Evolutionary conservation across 1,284 basidiomycete genomes (phyloP).

Genomic region (Fomes fomentarius): DNA sequence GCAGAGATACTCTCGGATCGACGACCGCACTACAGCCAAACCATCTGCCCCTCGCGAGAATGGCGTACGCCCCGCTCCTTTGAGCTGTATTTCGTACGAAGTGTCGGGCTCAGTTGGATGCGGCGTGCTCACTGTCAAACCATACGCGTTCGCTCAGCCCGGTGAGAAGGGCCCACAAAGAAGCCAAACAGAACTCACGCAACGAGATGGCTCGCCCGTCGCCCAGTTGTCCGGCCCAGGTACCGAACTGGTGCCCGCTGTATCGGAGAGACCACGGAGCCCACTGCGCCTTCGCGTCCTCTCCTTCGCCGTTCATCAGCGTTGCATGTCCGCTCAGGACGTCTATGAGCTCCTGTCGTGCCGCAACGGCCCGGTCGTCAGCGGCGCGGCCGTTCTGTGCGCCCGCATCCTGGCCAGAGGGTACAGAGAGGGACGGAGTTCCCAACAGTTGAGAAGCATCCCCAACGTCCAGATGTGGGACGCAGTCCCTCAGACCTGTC

Average conservation of each 20-base stretch:
- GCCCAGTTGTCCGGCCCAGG: constrained; percentile 95
- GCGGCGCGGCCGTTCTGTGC: constrained; percentile 29
- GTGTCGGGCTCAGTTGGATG: constrained; percentile 60
- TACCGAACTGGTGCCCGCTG: constrained; percentile 91
- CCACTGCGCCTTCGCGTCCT: constrained; percentile 51
- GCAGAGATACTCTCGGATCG: constrained; percentile 89
- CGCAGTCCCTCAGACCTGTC: constrained; percentile 69
- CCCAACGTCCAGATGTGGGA: constrained; percentile 89
- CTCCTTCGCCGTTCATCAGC: constrained; percentile 54
- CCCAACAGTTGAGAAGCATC: constrained; percentile 74
- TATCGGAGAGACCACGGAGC: constrained; percentile 91
- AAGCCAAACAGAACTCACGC: constrained; percentile 43
- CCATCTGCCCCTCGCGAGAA: constrained; percentile 93
- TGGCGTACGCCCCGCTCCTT: constrained; percentile 93
- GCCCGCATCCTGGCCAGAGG: constrained; percentile 16
- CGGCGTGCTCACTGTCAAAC: constrained; percentile 69
- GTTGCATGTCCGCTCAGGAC: constrained; percentile 81
- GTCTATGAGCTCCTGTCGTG: constrained; percentile 75
- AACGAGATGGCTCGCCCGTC: constrained; percentile 94
- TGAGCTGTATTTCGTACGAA: constrained; percentile 88
- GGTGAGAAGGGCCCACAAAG: too few species aligned
- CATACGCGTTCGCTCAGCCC: too few species aligned
- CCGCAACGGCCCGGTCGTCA: constrained; percentile 41
- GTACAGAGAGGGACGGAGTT: constrained; percentile 47
- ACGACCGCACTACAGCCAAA: constrained; percentile 89